A percentile compares a stretch with the other conserved stretches of the same genome.
phyloP scores from a whole-genome alignment of 1,284 basidiomycete genomes.

The Porogramme epimiltina region DNA sequence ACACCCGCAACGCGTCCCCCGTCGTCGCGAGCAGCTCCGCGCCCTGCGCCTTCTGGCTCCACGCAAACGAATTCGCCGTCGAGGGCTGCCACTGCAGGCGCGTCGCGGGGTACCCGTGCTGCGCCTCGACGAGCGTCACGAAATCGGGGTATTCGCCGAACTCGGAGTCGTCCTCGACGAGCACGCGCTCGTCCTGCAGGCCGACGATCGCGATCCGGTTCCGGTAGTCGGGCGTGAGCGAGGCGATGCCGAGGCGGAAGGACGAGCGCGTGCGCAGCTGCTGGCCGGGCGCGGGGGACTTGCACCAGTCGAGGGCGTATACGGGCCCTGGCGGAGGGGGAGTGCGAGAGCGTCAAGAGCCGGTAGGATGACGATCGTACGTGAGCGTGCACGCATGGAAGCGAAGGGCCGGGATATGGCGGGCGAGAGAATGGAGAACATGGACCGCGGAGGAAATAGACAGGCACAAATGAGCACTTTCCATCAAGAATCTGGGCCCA shows the following conservation, averaged over 20 bases:
- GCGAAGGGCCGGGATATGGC: not conserved
- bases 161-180: constrained; percentile 70
- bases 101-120: constrained; percentile 85
- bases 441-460: not conserved
- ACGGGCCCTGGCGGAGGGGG: constrained; percentile 65
- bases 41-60: constrained; percentile 60
- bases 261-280: constrained; percentile 73
- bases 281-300: constrained; percentile 72
- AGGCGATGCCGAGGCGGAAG: constrained; percentile 79
- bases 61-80: constrained; percentile 57
- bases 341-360: constrained; percentile 8
- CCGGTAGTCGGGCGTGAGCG: constrained; percentile 77
- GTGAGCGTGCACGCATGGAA: not conserved
- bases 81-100: constrained; percentile 84
- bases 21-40: constrained; percentile 89
- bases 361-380: not conserved
- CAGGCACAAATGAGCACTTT: not conserved
- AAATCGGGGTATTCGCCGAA: constrained; percentile 82
- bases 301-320: constrained; percentile 84
- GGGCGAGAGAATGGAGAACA: not conserved
- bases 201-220: constrained; percentile 85
- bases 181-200: constrained; percentile 78
- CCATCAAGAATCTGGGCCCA: not conserved
- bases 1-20: constrained; percentile 86
- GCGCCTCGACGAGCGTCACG: constrained; percentile 75